Evolutionary conservation across 768 basidiomycete species (phyloP), one percentile per base, ranked within the genome.

Genomic region (Leccinellum luteum): DNA sequence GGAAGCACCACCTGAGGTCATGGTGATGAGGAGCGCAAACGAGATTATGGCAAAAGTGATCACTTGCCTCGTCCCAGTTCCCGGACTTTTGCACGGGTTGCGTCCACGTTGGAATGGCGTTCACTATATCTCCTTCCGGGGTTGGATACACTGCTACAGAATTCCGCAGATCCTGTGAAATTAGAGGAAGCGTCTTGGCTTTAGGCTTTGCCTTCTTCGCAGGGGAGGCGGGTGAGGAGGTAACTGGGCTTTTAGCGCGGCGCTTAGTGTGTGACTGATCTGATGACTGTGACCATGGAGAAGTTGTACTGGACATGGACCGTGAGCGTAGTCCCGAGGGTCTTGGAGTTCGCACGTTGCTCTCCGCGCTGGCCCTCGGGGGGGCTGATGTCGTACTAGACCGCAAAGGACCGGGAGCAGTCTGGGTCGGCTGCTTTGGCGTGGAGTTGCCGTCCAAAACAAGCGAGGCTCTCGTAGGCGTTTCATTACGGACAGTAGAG

Each of bases 81-180:
- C 89, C 88, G 23, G 81, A 76, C 57, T 74, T 75, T 25, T 79
- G 81, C 27, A 86, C 76, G 25, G 89, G 89, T 66, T 91, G 86
- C 17, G 88, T 90, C 90, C 89, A 90, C 3, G 82, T 79, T 6
- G 92, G 91, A 67, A 93, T 91, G 23, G 91, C 91, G 69, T 92
- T 78, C 51, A 81, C 80, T 49, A 82, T 77, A 58, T 78, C 78
- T n/a, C 76, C 79, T 49, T 73, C 80, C 0, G 85, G 81, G 1
- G 79, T 76, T 7, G 90, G 89, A 73, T 91, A 91, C 48, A 80
- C 72, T 44, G 86, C 87, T n/a, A 89, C 72, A 49, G 85, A 88
- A 59, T 73, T 71, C 63, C 87, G 74, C 28, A 79, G 78, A 13
- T 83, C 79, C 19, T 69, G 66, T 27, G 59, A 66, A 52, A 68